Conservation (phyloP, 208 protist genomes). For the Leishmania turanica region DNA sequence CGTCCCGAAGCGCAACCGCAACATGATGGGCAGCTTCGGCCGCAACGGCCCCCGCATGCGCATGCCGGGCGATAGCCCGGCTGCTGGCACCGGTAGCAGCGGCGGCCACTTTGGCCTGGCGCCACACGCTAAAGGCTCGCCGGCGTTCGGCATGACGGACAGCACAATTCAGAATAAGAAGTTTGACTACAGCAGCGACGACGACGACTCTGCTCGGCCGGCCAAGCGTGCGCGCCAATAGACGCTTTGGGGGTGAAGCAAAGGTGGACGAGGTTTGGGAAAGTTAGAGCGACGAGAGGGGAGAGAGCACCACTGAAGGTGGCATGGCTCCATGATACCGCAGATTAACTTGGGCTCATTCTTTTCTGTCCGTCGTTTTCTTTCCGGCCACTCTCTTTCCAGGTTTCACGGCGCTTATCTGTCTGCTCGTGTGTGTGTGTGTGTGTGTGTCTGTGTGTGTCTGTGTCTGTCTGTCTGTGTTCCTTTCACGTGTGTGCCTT, state of each 20-base stretch:
- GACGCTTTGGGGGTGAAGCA: neutral
- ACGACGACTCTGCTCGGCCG: slow-evolving; percentile 42
- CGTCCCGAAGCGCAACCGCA: slow-evolving; percentile 69
- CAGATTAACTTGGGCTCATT: no score
- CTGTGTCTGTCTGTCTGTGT: neutral
- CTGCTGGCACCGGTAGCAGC: slow-evolving; percentile 25
- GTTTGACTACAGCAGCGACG: slow-evolving; percentile 74
- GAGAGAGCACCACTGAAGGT: neutral
- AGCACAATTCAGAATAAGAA: slow-evolving; percentile 52
- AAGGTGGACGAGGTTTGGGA: neutral
- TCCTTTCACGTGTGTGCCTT: neutral
- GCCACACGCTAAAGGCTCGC: slow-evolving; percentile 30
- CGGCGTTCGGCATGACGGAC: slow-evolving; percentile 44
- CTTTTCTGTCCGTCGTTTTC: neutral
- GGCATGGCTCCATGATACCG: neutral
- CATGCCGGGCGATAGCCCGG: slow-evolving; percentile 41
- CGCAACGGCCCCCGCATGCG: slow-evolving; percentile 49
- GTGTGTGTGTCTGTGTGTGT: no score
- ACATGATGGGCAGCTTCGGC: slow-evolving; percentile 60
- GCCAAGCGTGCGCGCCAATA: slow-evolving; percentile 37
- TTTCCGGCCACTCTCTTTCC: neutral
- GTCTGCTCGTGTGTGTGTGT: neutral
- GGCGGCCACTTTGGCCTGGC: slow-evolving; percentile 26
- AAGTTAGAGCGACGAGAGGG: neutral
- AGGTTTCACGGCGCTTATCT: neutral